phyloP scores from a whole-genome alignment of 192 early-diverging fungal species.

The Funneliformis geosporum region DNA sequence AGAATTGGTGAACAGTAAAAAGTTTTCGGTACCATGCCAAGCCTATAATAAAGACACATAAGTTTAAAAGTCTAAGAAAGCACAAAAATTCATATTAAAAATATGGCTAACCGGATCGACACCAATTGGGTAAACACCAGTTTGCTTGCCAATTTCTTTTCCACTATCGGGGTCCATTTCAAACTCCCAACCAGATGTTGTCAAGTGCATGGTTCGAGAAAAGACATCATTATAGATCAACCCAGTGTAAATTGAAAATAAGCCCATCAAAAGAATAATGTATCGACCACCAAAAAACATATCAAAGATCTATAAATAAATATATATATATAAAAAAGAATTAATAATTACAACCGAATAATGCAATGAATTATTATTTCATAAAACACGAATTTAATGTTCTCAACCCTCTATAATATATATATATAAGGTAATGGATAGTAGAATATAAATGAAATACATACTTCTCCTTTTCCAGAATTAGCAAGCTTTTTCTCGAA shows the following conservation, averaged over 20 bases:
- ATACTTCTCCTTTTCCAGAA: constrained; percentile 79
- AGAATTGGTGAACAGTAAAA: constrained; percentile 93
- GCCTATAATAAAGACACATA: constrained; percentile 40
- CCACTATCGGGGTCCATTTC: constrained; percentile 63
- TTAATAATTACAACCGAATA: too few relatives aligned
- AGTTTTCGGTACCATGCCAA: constrained; percentile 95
- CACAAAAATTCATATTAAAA: neutral
- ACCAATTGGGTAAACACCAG: constrained; percentile 75
- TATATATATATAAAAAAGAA: too few relatives aligned
- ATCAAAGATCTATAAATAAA: constrained; percentile 62
- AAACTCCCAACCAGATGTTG: constrained; percentile 63
- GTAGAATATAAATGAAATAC: neutral
- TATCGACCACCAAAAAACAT: constrained; percentile 97
- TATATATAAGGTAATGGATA: neutral
- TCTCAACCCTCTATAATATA: too few relatives aligned
- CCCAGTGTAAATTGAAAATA: constrained; percentile 97
- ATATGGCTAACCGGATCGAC: constrained; percentile 76
- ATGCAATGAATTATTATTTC: too few relatives aligned
- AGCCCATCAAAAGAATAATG: constrained; percentile 96
- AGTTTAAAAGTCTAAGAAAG: neutral
- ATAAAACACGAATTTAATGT: too few relatives aligned
- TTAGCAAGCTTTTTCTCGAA: constrained; percentile 81
- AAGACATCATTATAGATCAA: constrained; percentile 99
- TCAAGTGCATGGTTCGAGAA: constrained; percentile 74
- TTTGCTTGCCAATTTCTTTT: constrained; percentile 63